Conservation (phyloP, 192 early-diverging fungal species). For the Lobosporangium transversale region DNA sequence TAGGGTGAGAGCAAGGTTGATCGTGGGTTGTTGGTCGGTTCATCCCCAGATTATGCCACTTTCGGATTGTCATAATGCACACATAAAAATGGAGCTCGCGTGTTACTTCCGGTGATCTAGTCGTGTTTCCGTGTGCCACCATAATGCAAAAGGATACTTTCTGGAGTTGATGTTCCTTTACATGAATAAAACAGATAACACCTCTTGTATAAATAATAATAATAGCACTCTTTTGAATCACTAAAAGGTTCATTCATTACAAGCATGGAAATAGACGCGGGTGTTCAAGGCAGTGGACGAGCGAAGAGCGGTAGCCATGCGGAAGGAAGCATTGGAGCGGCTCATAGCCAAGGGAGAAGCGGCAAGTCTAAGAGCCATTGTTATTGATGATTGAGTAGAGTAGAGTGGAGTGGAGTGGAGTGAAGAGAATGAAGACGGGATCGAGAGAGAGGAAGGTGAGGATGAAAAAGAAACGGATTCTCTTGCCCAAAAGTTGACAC, state of each 20-base stretch:
- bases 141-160: too few species aligned
- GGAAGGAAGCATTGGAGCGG: slow-evolving; percentile 33
- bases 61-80: too few species aligned
- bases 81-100: too few species aligned
- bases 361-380: slow-evolving; percentile 46
- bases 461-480: not conserved
- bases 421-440: not conserved
- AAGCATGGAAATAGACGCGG: slow-evolving; percentile 50
- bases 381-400: too few species aligned
- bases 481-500: too few species aligned
- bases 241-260: slow-evolving; percentile 21
- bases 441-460: not conserved
- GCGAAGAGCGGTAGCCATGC: slow-evolving; percentile 35
- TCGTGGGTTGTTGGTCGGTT: not conserved
- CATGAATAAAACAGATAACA: too few species aligned
- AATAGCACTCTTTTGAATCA: too few species aligned
- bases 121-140: too few species aligned
- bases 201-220: too few species aligned
- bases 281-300: slow-evolving; percentile 30
- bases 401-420: slow-evolving; percentile 22
- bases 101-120: not conserved
- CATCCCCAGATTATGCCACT: slow-evolving; percentile 22
- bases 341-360: slow-evolving; percentile 34
- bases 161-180: too few species aligned
- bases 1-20: not conserved